Evolutionary conservation across 2,329 filamentous ascomycete genomes (phyloP), one percentile per base, ranked within the genome.

Genomic region (Fusarium duplospermum): DNA sequence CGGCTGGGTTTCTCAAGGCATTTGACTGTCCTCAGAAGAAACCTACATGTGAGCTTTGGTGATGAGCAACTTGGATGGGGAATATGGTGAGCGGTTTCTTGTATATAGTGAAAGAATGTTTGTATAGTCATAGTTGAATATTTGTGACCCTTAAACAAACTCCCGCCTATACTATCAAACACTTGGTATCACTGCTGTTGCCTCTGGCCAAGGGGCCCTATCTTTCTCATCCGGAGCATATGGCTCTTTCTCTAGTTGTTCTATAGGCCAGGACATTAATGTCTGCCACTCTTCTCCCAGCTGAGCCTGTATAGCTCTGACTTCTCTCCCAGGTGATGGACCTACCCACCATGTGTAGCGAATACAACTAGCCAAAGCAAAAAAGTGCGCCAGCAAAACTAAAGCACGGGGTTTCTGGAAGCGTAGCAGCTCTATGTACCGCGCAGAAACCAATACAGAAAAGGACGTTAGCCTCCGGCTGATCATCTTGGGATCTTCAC

Each of bases 1-100:
- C 91, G 33, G 85, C 87, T 31, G 90, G 90, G 20, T 94, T 94
- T 78, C 87, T 86, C 67, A 89, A 93, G 80, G 90, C 89, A 11
- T 94, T 94, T 80, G 84, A 89, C 56, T 94, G 92, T 78, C 86
- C 89, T 18, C 84, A 83, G 4, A 92, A 90, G 83, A 87, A 93
- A 79, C 92, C 92, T 0, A 89, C 87, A 35, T 94, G 92, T 80
- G 89, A 93, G 82, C 82, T 94, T 66, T 94, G 92, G 92, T 94
- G 45, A n/a, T 18, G 14, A 14, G 24, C n/a, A 14, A 33, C 31
- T 33, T 33, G 7, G 18, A n/a, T 29, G 29, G 24, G 47, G 24
- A 2, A 27, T 10, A 10, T 47, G 6, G 10, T 13, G 13, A 52
- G 24, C 24, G 18, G 18, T 52, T 52, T 31, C 47, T 52, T 31